Evolutionary conservation across 2,329 filamentous ascomycete species (phyloP), one percentile per base, ranked within the genome.

Genomic region (Aspergillus fructus): DNA sequence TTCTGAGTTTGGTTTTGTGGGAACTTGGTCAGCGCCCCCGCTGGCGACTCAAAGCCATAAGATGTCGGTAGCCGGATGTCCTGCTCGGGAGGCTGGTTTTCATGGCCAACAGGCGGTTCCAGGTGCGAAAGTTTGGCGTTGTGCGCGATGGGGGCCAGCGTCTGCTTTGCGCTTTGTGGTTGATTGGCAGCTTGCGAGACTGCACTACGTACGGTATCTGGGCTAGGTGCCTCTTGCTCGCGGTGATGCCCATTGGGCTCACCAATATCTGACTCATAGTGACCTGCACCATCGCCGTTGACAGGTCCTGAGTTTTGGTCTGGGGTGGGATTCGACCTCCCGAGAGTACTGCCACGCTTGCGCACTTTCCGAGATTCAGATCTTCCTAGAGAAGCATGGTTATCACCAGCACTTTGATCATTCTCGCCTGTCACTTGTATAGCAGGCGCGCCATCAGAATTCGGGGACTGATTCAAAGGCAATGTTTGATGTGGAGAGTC

Each of bases 401-500:
- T 66, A 33, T 71, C 77, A 67, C 60, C 62, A 3, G 65, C 58
- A 15, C 41, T 49, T 5, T 63, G 58, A 7, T 62, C 66, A 54
- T 82, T 75, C 55, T 91, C 89, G 57, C 85, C 84, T 0, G 87
- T 94, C 24, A 96, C 83, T 56, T 94, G 89, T 59, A 96, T 93
- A 1, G 86, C 82, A 2, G 91, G 91, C 33, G 87, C 82, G 45
- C 86, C 81, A 53, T 76, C 69, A 3, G 67, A 59, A 24, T 63
- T 64, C 39, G 49, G 43, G 9, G 64, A 59, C 37, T 34, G 21
- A 40, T 21, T 15, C 7, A 11, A 27, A 47, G 45, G 13, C 27
- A 33, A 17, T 33, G 45, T 7, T 13, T 64, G 65, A 49, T 66
- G 62, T 13, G 65, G 56, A 40, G 66, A 60, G 41, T 60, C 50